Evolutionary conservation across 2,329 filamentous ascomycete genomes (phyloP).

Genomic region (Parasarocladium wereldwijsianum): DNA sequence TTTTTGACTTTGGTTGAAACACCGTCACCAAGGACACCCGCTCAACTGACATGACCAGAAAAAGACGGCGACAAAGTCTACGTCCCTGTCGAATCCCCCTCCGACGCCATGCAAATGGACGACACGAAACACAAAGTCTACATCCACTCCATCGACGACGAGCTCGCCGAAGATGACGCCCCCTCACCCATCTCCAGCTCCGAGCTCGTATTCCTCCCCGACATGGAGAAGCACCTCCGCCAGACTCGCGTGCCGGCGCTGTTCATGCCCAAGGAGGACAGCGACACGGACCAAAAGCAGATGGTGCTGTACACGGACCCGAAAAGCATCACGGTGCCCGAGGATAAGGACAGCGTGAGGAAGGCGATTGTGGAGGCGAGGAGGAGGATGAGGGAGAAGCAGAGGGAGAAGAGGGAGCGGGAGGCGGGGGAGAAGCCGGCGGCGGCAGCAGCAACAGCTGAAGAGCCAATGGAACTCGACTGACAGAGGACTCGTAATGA

Average conservation of each 20-base stretch:
- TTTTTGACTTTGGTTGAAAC: conserved; percentile 7
- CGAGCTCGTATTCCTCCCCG: conserved; percentile 64
- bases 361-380: conserved; percentile 74
- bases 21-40: background rate
- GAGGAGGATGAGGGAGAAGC: conserved; percentile 47
- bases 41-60: conserved; percentile 27
- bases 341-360: conserved; percentile 62
- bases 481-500: conserved; percentile 12
- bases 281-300: conserved; percentile 47
- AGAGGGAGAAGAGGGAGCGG: conserved; percentile 25
- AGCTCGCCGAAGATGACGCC: conserved; percentile 39
- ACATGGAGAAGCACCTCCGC: conserved; percentile 69
- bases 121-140: conserved; percentile 79
- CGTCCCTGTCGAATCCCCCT: conserved; percentile 41
- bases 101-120: conserved; percentile 70
- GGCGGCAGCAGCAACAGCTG: conserved; percentile 8
- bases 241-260: conserved; percentile 55
- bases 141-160: conserved; percentile 80
- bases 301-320: conserved; percentile 78
- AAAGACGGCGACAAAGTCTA: conserved; percentile 49
- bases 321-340: conserved; percentile 57
- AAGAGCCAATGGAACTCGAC: conserved; percentile 55
- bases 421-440: conserved; percentile 7
- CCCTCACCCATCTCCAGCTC: conserved; percentile 26
- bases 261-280: conserved; percentile 42